Evolutionary conservation across 1,139 yeast genomes (phyloP).

Genomic region (Diutina neorugosa): DNA sequence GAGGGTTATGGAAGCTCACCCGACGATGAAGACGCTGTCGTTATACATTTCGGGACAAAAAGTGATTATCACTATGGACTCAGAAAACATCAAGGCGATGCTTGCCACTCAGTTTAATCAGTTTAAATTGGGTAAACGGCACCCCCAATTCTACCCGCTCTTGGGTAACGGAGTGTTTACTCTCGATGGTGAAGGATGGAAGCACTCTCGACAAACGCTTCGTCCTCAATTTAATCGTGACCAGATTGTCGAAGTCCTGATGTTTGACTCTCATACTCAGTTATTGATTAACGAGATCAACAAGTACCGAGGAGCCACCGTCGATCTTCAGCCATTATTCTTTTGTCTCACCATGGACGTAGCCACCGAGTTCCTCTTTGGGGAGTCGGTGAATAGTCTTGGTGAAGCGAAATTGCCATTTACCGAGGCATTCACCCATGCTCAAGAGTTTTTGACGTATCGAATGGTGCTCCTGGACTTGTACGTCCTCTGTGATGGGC

Average conservation of each 20-base stretch:
- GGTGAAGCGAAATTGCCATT: not conserved
- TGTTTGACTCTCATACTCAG: not conserved
- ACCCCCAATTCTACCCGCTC: not conserved
- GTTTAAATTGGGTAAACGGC: not conserved
- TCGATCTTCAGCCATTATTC: not conserved
- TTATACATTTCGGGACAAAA: conserved; percentile 11
- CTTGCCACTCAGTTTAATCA: conserved; percentile 4
- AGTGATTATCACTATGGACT: conserved; percentile 6
- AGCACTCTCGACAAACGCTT: not conserved
- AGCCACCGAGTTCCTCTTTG: conserved; percentile 4
- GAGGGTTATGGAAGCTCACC: not conserved
- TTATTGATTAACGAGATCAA: not conserved
- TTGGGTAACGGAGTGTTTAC: conserved; percentile 4
- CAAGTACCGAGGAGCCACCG: not conserved
- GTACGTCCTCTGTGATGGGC: not conserved
- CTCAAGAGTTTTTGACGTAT: not conserved
- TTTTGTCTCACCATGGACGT: not conserved
- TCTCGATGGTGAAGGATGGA: conserved; percentile 4
- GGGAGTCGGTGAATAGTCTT: not conserved
- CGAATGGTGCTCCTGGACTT: not conserved
- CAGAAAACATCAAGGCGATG: conserved; percentile 4
- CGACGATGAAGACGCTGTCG: not conserved
- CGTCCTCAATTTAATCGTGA: conserved; percentile 1
- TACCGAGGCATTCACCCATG: not conserved
- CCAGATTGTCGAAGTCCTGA: not conserved